Evolutionary conservation across 768 basidiomycete species (phyloP), one percentile per base, ranked within the genome.

Genomic region (Clavaria fumosa): DNA sequence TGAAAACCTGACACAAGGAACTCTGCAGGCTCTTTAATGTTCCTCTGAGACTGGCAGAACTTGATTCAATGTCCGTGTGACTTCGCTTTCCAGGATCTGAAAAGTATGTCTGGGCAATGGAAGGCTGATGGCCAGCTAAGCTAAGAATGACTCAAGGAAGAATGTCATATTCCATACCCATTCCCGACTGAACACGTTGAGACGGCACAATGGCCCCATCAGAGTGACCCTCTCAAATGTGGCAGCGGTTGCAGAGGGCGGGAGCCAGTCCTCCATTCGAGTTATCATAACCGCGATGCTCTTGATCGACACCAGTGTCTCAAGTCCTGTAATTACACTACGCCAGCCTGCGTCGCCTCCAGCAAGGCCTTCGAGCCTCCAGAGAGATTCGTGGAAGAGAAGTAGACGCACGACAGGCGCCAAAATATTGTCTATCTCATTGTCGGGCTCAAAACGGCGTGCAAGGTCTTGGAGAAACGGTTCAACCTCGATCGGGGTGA

Each of bases 21-120:
- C 81, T 83, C 67, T 93, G 91, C 14, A 97, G 55, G 42, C 72
- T 80, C 52, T 81, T 80, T 35, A 95, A 55, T 2, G 88, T 90
- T 5, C 76, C 77, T n/a, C 91, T 67, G 23, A 99, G 64, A 54
- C 83, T 91, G 5, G 78, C 69, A 48, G 76, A 80, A 2, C 89
- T 80, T 0, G 86, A 78, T 18, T 90, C 77, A 12, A 93, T 60
- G 47, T 93, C 88, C 11, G 64, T 67, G 9, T 70, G 64, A 23
- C 70, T 66, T 27, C 84, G 72, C 38, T 78, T 77, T n/a, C 76
- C 75, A 0, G 84, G 75, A 21, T 91, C 78, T 0, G 85, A 74
- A 57, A 95, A 97, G 51, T 91, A 95, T 0, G 72, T 69, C 41
- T 70, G 63, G 2, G 79, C 69, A 37, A 96, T 73, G 7, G 59